phyloP scores from a whole-genome alignment of 2,329 filamentous ascomycete species.

The Fusarium sp. region DNA sequence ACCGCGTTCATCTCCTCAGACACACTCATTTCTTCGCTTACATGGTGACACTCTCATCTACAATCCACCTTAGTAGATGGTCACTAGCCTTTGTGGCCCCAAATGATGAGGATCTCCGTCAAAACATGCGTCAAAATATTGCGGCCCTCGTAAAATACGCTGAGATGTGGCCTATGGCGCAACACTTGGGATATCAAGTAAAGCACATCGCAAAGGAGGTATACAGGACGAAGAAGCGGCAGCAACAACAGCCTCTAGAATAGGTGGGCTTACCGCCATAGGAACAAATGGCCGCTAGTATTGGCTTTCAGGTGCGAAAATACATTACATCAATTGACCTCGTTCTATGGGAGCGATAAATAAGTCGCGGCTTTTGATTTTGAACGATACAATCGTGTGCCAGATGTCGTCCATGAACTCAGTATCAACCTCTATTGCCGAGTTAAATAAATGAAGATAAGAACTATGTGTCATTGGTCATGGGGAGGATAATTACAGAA shows the following conservation, averaged over 20 bases:
- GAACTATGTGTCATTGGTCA: too few relatives aligned
- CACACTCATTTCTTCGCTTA: slow-evolving; percentile 12
- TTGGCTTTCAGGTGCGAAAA: too few relatives aligned
- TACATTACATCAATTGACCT: too few relatives aligned
- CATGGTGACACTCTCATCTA: slow-evolving; percentile 12
- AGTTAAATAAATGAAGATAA: too few relatives aligned
- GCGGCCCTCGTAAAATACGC: neutral
- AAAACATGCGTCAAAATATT: neutral
- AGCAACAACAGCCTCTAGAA: neutral
- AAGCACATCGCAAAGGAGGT: slow-evolving; percentile 5
- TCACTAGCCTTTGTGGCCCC: neutral
- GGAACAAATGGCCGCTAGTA: too few relatives aligned
- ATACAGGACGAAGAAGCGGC: neutral
- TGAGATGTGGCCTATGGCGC: slow-evolving; percentile 5
- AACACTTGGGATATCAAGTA: neutral
- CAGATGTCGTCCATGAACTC: too few relatives aligned
- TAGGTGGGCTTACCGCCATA: too few relatives aligned
- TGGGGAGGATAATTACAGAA: too few relatives aligned
- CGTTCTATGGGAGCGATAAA: too few relatives aligned
- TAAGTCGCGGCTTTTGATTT: too few relatives aligned
- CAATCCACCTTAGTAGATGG: slow-evolving; percentile 14
- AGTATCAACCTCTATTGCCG: too few relatives aligned
- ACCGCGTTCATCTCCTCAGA: neutral
- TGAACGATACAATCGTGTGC: too few relatives aligned
- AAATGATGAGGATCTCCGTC: slow-evolving; percentile 2